A percentile compares a stretch with the other conserved stretches of the same genome.
Conservation (phyloP, 129 eudicot species). For the Escallonia rubra region DNA sequence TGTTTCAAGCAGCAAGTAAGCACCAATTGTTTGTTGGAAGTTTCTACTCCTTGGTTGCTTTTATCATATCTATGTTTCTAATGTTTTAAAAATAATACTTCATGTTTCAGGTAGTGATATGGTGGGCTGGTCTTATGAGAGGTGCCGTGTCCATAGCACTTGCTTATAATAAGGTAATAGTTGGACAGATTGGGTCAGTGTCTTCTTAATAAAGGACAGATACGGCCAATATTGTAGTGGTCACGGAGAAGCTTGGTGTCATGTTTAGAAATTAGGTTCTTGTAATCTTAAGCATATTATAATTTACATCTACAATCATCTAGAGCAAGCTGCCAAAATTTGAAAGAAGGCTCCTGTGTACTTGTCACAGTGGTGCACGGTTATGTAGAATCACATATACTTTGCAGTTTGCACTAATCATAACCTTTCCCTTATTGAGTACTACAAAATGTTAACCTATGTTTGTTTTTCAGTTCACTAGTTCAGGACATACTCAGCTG, state of each 20-base stretch:
- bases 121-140: slow-evolving; percentile 89
- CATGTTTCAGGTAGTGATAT: slow-evolving; percentile 43
- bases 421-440: too few relatives aligned
- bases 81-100: neutral
- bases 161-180: slow-evolving; percentile 61
- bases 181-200: neutral
- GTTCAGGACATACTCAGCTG: slow-evolving; percentile 60
- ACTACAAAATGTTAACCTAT: too few relatives aligned
- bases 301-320: too few relatives aligned
- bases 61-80: neutral
- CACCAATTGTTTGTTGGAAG: neutral
- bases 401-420: too few relatives aligned
- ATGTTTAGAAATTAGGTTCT: too few relatives aligned
- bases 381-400: too few relatives aligned
- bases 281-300: neutral
- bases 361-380: too few relatives aligned
- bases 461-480: slow-evolving; percentile 50
- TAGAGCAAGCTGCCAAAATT: too few relatives aligned
- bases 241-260: too few relatives aligned
- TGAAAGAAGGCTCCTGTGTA: too few relatives aligned
- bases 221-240: too few relatives aligned
- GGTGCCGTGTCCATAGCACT: slow-evolving; percentile 82
- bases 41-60: neutral
- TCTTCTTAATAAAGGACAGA: neutral
- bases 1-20: slow-evolving; percentile 57